Evolutionary conservation across 169 alveolate species (phyloP), one percentile per base, ranked within the genome.

Genomic region (Prorocentrum cordatum): DNA sequence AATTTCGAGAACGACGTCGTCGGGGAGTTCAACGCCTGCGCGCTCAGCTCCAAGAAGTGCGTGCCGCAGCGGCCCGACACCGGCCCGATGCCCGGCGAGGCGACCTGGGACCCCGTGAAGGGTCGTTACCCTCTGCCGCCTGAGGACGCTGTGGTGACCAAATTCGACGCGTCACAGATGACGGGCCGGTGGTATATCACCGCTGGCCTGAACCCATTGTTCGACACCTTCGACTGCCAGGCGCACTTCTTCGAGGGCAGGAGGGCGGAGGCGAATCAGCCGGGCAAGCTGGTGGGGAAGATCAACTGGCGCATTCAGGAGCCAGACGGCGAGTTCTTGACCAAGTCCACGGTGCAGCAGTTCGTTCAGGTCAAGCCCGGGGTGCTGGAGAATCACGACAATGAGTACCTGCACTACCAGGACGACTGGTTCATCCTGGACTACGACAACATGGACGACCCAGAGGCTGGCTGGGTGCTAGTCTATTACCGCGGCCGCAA

Each of bases 401-500:
- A 83, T 61, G 91, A 83, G 47, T 83, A 83, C 58, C n/a, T 83
- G 61, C 32, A 83, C 72, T 83, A 83, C 61, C 80, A 83, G 47
- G 91, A 75, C 39, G 86, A 77, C 39, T 62, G 91, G 91, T 83
- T 45, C 47, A 66, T 83, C 71, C 42, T 83, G 59, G 91, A 83
- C 39, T 75, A 67, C 35, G 91, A 58, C 42, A 22, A 16, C 36
- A 75, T 59, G 45, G 88, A 77, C n/a, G 88, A 77, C 29, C 88
- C 88, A 20, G 88, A 77, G 64, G 2, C 14, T 18, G 88, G 88
- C 24, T 77, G 20, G 35, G 59, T 83, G 12, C 33, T 66, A 42
- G 66, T 83, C 91, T 83, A 83, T 83, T 83, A 83, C 83, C 68
- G 91, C n/a, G 91, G 91, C 22, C 29, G 83, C 72, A 83, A 83